Evolutionary conservation across 2,329 filamentous ascomycete genomes (phyloP), one percentile per base, ranked within the genome.

Genomic region (Microdochium trichocladiopsis): DNA sequence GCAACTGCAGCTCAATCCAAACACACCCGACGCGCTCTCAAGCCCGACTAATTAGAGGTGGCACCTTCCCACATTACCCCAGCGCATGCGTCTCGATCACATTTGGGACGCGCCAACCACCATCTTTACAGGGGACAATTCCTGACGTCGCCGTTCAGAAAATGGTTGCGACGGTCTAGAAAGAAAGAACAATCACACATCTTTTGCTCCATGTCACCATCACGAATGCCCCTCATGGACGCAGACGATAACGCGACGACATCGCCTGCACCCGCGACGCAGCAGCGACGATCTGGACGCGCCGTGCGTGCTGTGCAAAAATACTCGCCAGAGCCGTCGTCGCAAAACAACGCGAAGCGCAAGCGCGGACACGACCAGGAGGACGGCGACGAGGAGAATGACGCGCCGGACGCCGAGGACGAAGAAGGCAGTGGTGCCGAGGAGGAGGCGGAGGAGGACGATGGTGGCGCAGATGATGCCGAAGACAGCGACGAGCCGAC

Each of bases 271-370:
- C 71, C 72, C 55, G 73, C 76, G 56, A 69, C 72, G 54, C 73
- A 74, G 69, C 78, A 79, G 75, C 84, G 85, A 68, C 81, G 83
- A 58, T 88, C 84, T 36, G 82, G 83, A 81, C 83, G 83, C 80
- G 82, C 83, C 72, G 76, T 82, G 56, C 80, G 74, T 63, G 74
- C 73, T 33, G 81, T 82, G 47, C 67, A 77, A 63, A 84, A 84
- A 66, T 86, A 82, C 68, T 72, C 72, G 53, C 77, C 80, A 51
- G 77, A 84, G 55, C 70, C 74, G 58, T 55, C 52, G 24, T 28
- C 57, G 21, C 60, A 61, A 50, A 55, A 56, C 52, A 66, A 63
- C 5, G 63, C 71, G 51, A 86, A 85, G 69, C 78, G 83, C 66
- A 86, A 86, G 69, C 75, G 79, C 57, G 71, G 65, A 51, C 60